These are phyloP conservation scores for Eurotiales sp. DNA, from an alignment of 2,329 filamentous ascomycete genomes.

Conservation along the genomic window DNA sequence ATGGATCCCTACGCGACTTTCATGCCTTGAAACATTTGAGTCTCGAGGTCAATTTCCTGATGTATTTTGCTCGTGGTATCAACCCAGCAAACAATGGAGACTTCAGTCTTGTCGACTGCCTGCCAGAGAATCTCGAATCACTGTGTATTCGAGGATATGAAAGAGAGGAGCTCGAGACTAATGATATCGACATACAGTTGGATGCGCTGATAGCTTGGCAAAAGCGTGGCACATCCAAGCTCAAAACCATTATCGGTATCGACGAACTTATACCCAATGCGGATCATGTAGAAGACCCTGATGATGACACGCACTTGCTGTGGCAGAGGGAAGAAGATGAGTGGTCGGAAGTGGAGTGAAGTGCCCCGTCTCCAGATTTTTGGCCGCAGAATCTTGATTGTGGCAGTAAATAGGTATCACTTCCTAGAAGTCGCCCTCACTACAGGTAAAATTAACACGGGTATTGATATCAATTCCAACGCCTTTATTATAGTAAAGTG, in stretches of 20 bases:
- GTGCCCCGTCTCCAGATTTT: neutral
- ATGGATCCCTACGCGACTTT: slow-evolving; percentile 7
- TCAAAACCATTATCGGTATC: slow-evolving; percentile 6
- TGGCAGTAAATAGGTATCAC: neutral
- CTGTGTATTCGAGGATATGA: slow-evolving; percentile 10
- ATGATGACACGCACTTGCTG: slow-evolving; percentile 1
- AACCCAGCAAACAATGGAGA: neutral
- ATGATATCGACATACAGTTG: slow-evolving; percentile 5
- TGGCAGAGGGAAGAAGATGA: slow-evolving; percentile 8
- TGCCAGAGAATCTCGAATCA: slow-evolving; percentile 5
- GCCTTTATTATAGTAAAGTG: neutral
- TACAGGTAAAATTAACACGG: neutral
- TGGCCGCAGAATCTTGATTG: neutral
- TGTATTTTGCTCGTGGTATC: slow-evolving; percentile 1
- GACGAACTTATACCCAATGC: slow-evolving; percentile 3
- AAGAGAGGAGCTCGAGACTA: neutral
- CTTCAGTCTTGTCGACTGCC: slow-evolving; percentile 6
- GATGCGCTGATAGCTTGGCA: neutral
- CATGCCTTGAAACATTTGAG: neutral
- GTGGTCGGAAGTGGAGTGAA: slow-evolving; percentile 5
- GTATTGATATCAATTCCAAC: neutral
- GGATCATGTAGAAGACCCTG: neutral
- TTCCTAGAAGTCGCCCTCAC: neutral
- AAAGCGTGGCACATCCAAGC: neutral
- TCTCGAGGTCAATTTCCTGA: neutral